Base-by-base conservation (phyloP, 2,329 filamentous ascomycete species). In the Alternaria dauci region DNA sequence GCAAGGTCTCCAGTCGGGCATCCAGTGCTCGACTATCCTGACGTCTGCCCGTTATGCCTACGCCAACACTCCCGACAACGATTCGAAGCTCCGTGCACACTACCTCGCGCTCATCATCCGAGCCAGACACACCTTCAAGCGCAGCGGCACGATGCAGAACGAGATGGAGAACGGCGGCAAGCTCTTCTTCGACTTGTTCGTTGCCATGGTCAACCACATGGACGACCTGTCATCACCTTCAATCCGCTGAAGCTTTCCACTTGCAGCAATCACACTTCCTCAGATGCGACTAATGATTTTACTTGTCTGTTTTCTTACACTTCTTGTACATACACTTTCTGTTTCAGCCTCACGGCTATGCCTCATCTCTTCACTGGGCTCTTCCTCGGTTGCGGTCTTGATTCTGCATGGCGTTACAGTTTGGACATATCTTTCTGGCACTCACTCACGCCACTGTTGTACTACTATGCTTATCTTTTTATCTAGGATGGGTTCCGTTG, bases 61-160 rank as follows among this genome's bases (percentile, higher is more conserved):
- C 76, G 88, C 88, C 71, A 88, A 96, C 80, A 97, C 94, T 0
- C 92, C 93, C 3, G 92, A 96, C 75, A 91, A 85, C 23, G 94
- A 97, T 82, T 94, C 91, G n/a, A 94, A 94, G 79, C 85, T 97
- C 55, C 87, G 94, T 60, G 93, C 93, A 25, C 93, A 97, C 79
- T 97, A 96, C 71, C 88, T 97, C 38, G 93, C 94, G 18, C 88
- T 97, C 74, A 96, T 97, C 80, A 96, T 97, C 76, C 89, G 93
- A 67, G 92, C 90, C 71, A 88, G 94, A 68, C 87, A 87, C 74
- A 96, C 92, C 2, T 97, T 97, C 81, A 97, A 96, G 84, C 86
- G 92, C 56, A 96, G 93, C 79, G 93, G 93, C 55, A 97, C 93
- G 4, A 96, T 97, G 93, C 94, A 97, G 81, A 87, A 92, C 69